These are phyloP conservation scores for Poronia punctata DNA, from an alignment of 495 filamentous ascomycete species.

Conservation along the genomic window DNA sequence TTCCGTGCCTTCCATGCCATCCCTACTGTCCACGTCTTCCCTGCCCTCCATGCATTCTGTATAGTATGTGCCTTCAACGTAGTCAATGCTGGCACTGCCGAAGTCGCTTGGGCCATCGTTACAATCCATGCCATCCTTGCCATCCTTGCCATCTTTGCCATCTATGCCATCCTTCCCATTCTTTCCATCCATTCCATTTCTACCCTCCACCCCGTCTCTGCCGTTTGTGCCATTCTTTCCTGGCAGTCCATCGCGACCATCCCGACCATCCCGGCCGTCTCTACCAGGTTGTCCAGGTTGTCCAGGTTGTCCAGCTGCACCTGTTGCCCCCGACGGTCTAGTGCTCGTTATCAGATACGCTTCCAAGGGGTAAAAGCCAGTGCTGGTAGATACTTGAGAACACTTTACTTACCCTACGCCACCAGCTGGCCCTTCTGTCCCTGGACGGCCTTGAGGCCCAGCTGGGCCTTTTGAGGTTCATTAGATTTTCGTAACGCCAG, in stretches of 20 bases:
- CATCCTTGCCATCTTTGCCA: not conserved
- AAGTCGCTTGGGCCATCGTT: too few species aligned
- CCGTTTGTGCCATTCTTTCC: slow-evolving; percentile 5
- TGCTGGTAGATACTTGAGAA: not conserved
- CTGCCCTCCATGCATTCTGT: too few species aligned
- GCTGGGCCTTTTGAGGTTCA: not conserved
- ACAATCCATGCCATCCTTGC: not conserved
- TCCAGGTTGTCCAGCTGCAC: not conserved
- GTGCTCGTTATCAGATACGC: not conserved
- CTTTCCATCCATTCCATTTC: not conserved
- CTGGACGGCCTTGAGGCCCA: slow-evolving; percentile 2
- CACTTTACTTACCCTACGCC: not conserved
- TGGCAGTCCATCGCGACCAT: slow-evolving; percentile 2
- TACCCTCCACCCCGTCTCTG: slow-evolving; percentile 2
- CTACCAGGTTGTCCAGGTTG: not conserved
- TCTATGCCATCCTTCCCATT: not conserved
- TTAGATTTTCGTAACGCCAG: not conserved
- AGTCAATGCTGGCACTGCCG: too few species aligned
- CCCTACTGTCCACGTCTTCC: too few species aligned
- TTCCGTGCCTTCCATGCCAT: too few species aligned
- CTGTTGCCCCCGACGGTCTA: not conserved
- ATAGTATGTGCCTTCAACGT: too few species aligned
- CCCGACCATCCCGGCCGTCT: slow-evolving; percentile 1
- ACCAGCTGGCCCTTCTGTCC: slow-evolving; percentile 3
- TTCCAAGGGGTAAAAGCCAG: not conserved